A percentile compares a stretch with the other conserved stretches of the same genome.
These are phyloP conservation scores for Penicillium canariense DNA, from an alignment of 495 filamentous ascomycete species.

Conservation along the genomic window DNA sequence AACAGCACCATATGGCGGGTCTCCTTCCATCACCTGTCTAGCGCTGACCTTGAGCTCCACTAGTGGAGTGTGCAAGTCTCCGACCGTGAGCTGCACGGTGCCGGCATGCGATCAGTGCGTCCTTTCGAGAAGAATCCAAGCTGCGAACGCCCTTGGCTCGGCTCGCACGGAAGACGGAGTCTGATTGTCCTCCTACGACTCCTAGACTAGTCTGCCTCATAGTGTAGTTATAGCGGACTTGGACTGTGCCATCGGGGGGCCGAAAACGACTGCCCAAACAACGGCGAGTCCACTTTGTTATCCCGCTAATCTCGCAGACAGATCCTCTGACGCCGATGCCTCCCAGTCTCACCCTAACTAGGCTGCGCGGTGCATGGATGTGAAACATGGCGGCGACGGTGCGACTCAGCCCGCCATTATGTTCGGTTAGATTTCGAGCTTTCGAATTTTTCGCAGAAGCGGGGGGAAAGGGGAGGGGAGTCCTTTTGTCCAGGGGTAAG, in stretches of 20 bases:
- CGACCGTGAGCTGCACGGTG: slow-evolving; percentile 6
- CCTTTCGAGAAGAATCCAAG: slow-evolving; percentile 19
- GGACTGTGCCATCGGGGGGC: too few relatives aligned
- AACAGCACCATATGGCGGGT: slow-evolving; percentile 1
- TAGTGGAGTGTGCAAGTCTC: slow-evolving; percentile 17
- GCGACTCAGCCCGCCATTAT: too few relatives aligned
- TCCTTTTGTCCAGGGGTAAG: slow-evolving; percentile 1
- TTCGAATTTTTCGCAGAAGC: background rate
- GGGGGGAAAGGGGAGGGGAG: background rate
- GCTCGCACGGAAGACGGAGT: slow-evolving; percentile 7
- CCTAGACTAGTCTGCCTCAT: background rate
- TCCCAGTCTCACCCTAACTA: slow-evolving; percentile 9
- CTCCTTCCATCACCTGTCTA: slow-evolving; percentile 17
- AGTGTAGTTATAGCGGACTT: too few relatives aligned
- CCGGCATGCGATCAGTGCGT: slow-evolving; percentile 24
- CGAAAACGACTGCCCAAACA: background rate
- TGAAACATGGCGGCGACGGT: slow-evolving; percentile 31
- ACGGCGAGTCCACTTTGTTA: slow-evolving; percentile 8
- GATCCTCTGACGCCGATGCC: slow-evolving; percentile 15
- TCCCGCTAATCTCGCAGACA: background rate
- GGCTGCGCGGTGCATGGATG: background rate
- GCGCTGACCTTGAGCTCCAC: slow-evolving; percentile 15
- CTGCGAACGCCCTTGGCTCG: slow-evolving; percentile 7
- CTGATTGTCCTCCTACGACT: background rate
- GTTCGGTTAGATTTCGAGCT: too few relatives aligned